Percentiles rank a stretch among this genome's conserved stretches.
These are phyloP conservation scores for Gracilaria gracilis DNA, from an alignment of 23 red algal species.

Conservation along the genomic window DNA sequence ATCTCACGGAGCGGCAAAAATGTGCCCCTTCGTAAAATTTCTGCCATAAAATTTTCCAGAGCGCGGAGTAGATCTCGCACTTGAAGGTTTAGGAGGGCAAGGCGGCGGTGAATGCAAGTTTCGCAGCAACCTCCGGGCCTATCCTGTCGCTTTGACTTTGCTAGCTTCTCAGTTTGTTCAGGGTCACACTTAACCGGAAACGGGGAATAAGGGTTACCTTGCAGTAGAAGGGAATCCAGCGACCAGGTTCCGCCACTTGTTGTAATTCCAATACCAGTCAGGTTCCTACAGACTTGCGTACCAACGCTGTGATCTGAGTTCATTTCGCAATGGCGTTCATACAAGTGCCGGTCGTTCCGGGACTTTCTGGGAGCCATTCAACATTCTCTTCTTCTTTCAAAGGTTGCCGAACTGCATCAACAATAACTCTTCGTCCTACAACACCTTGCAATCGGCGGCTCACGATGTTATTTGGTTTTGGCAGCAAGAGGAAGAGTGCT, in stretches of 20 bases:
- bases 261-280: neutral
- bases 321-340: constrained; percentile 29
- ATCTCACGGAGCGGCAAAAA: no score
- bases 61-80: no score
- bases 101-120: no score
- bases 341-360: constrained; percentile 9
- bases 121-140: no score
- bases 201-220: no score
- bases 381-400: constrained; percentile 17
- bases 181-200: no score
- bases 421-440: neutral
- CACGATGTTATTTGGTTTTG: constrained; percentile 76
- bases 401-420: constrained; percentile 12
- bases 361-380: neutral
- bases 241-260: neutral
- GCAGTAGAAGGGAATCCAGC: neutral
- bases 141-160: no score
- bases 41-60: no score
- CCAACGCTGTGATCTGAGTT: neutral
- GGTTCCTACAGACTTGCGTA: neutral
- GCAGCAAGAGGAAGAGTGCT: constrained; percentile 63
- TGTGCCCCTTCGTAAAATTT: no score
- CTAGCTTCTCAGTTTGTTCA: no score
- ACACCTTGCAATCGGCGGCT: constrained; percentile 12
- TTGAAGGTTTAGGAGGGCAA: no score